A percentile compares a stretch with the other conserved stretches of the same genome.
phyloP scores from a whole-genome alignment of 306 rosid genomes.

The Carpinus viminea region DNA sequence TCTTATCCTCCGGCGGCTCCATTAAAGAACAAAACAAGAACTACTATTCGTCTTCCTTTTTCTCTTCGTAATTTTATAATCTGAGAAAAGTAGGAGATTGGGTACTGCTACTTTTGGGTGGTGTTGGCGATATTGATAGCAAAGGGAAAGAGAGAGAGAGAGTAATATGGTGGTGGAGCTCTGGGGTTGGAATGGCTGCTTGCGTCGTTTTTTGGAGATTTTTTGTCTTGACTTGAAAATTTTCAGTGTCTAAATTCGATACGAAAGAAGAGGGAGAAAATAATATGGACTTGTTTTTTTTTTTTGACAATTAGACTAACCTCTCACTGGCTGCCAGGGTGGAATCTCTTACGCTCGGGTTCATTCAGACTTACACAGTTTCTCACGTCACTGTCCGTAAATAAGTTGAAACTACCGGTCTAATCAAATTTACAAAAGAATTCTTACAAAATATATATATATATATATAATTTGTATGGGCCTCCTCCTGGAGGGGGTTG shows the following conservation, averaged over 20 bases:
- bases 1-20: conserved; percentile 48
- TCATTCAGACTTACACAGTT: not conserved
- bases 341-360: not conserved
- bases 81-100: not conserved
- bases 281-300: not conserved
- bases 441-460: no score
- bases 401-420: no score
- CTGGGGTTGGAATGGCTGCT: not conserved
- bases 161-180: not conserved
- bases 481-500: no score
- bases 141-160: not conserved
- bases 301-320: not conserved
- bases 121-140: not conserved
- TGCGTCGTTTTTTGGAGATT: not conserved
- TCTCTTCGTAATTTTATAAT: not conserved
- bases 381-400: no score
- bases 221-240: not conserved
- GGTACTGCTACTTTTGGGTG: not conserved
- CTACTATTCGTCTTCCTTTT: not conserved
- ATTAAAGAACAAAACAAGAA: conserved; percentile 1
- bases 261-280: not conserved
- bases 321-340: not conserved
- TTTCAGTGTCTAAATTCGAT: conserved; percentile 1
- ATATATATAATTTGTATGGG: no score
- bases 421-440: no score